Evolutionary conservation across 441 rosid species (phyloP).

Genomic region (Corymbia calophylla): DNA sequence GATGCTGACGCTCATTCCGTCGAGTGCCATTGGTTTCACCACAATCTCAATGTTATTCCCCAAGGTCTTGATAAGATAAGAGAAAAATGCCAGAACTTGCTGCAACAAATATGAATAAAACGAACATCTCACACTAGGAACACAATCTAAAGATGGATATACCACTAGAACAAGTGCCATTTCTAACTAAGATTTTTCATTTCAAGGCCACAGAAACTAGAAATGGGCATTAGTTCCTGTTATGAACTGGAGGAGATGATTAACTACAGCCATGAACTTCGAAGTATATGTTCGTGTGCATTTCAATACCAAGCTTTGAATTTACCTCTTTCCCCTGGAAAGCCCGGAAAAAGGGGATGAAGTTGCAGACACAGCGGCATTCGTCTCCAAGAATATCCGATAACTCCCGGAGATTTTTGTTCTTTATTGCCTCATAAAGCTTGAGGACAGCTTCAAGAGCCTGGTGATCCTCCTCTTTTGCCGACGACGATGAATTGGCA

Average conservation of each 20-base stretch:
- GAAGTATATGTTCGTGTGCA: not conserved
- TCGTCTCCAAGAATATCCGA: constrained; percentile 65
- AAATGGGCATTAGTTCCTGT: not conserved
- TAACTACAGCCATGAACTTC: not conserved
- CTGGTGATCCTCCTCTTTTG: constrained; percentile 15
- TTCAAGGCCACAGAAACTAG: not conserved
- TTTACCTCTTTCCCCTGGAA: constrained; percentile 70
- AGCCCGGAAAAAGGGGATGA: constrained; percentile 34
- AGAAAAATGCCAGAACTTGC: constrained; percentile 68
- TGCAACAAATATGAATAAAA: constrained; percentile 14
- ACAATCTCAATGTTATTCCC: constrained; percentile 50
- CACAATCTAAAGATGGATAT: not conserved
- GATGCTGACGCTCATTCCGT: constrained; percentile 63
- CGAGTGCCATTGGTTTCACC: constrained; percentile 42
- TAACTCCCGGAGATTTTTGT: constrained; percentile 32
- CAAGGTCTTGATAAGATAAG: constrained; percentile 31
- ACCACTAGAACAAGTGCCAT: not conserved
- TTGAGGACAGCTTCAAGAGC: constrained; percentile 57
- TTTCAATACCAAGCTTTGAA: not conserved
- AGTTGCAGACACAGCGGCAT: constrained; percentile 57
- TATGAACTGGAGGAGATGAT: not conserved
- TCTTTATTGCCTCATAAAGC: constrained; percentile 45
- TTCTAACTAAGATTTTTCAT: not conserved
- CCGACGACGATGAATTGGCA: not conserved
- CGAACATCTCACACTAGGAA: not conserved